phyloP scores from a whole-genome alignment of 257 asterid genomes.

The Plantago major region DNA sequence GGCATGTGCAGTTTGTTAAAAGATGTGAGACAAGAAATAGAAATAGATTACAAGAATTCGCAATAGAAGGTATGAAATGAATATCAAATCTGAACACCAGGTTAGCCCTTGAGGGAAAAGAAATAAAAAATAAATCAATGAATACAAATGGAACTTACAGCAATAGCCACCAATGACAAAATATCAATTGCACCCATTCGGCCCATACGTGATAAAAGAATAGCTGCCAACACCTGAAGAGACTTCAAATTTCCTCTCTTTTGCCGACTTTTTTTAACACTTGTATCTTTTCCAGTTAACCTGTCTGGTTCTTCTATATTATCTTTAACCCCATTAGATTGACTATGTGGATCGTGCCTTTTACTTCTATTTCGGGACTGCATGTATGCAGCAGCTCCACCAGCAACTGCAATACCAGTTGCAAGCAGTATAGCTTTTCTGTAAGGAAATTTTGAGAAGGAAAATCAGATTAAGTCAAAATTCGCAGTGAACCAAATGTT shows the following conservation, averaged over 20 bases:
- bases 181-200: conserved; percentile 68
- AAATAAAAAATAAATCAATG: no score
- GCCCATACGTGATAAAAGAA: conserved; percentile 86
- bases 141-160: conserved; percentile 50
- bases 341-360: conserved; percentile 33
- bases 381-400: conserved; percentile 89
- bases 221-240: conserved; percentile 82
- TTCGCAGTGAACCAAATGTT: not conserved
- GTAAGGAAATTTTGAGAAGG: conserved; percentile 19
- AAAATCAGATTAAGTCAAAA: conserved; percentile 3
- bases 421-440: conserved; percentile 85
- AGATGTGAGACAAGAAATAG: not conserved
- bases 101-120: not conserved
- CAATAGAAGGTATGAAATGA: conserved; percentile 12
- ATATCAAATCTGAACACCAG: conserved; percentile 16
- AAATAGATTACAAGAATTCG: conserved; percentile 9
- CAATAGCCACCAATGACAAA: conserved; percentile 74
- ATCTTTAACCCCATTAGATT: conserved; percentile 44
- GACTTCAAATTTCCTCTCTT: conserved; percentile 83
- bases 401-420: conserved; percentile 81
- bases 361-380: conserved; percentile 52
- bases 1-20: no score
- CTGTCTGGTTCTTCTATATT: conserved; percentile 33
- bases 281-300: conserved; percentile 41
- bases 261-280: conserved; percentile 65